These are phyloP conservation scores for Boletus vinaceobasis DNA, from an alignment of 768 basidiomycete genomes.

Conservation along the genomic window DNA sequence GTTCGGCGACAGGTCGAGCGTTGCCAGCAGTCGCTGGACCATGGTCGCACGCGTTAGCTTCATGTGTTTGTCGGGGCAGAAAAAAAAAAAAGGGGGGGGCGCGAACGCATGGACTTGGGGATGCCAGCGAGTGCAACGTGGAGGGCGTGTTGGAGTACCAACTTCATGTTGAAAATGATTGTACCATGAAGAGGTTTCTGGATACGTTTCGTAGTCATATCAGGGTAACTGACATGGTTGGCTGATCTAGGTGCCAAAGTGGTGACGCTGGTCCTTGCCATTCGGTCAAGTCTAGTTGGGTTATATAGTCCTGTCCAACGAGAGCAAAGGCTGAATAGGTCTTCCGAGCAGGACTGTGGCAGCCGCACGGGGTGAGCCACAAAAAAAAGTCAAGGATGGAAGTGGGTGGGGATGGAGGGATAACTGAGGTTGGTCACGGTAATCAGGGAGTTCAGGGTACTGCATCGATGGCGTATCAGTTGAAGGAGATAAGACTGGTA, in stretches of 20 bases:
- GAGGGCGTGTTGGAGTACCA: conserved; percentile 37
- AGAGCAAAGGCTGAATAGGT: conserved; percentile 56
- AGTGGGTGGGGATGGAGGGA: conserved; percentile 42
- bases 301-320: conserved; percentile 51
- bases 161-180: conserved; percentile 39
- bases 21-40: not conserved
- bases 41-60: not conserved
- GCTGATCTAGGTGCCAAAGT: conserved; percentile 37
- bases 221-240: not conserved
- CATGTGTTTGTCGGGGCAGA: not conserved
- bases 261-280: conserved; percentile 48
- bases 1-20: conserved; percentile 41
- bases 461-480: too few relatives aligned
- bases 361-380: conserved; percentile 51
- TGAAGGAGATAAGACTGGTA: conserved; percentile 13
- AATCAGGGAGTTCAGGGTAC: too few relatives aligned
- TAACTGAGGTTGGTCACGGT: too few relatives aligned
- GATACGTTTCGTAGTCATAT: conserved; percentile 55
- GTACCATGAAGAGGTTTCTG: conserved; percentile 45
- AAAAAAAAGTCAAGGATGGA: conserved; percentile 51
- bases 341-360: too few relatives aligned
- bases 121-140: conserved; percentile 12
- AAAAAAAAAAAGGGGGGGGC: not conserved
- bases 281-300: conserved; percentile 47
- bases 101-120: not conserved